Base-by-base conservation (phyloP, 2,329 filamentous ascomycete species). In the Rutstroemia sp. region DNA sequence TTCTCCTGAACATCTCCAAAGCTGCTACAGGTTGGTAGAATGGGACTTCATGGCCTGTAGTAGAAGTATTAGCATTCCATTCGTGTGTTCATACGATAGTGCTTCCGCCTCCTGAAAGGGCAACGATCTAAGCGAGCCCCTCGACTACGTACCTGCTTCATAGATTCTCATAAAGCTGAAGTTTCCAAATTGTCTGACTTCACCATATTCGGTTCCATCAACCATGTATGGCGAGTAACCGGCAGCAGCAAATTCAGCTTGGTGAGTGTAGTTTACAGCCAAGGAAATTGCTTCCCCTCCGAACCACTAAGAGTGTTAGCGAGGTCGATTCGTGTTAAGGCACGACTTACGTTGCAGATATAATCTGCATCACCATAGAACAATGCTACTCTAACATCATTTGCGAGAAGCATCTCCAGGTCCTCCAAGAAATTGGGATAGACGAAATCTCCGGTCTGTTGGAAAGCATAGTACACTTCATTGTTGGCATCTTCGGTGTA, bases 101-200 rank as follows among this genome's bases (percentile, higher is more conserved):
- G n/a, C 27, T 8, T 34, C 30, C 30, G 12, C 30, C 30, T 34
- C 30, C 30, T 12, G 10, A 34, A 34, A 34, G 10, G 30, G 10
- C 30, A 34, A 12, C 30, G 30, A 34, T 34, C 30, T 34, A 34
- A 34, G 30, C 30, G 30, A 34, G 30, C 30, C 30, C 12, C 30
- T 12, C 30, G 9, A 47, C 50, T 12, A 54, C 25, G 19, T 39
- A 59, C 58, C 49, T 45, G 58, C 60, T 54, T 67, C 60, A 27
- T 63, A 75, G 1, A 66, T 42, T 19, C 64, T 51, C 7, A 61
- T 21, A 48, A 65, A 66, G 2, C 60, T 62, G 27, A 67, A 65
- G 54, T 84, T 84, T 12, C 80, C 81, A 60, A 76, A 81, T 64
- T 85, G 80, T 5, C 81, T 74, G 0, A 83, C 82, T 59, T 77